phyloP scores from a whole-genome alignment of 805 yeast species.

The Saturnispora dispora region DNA sequence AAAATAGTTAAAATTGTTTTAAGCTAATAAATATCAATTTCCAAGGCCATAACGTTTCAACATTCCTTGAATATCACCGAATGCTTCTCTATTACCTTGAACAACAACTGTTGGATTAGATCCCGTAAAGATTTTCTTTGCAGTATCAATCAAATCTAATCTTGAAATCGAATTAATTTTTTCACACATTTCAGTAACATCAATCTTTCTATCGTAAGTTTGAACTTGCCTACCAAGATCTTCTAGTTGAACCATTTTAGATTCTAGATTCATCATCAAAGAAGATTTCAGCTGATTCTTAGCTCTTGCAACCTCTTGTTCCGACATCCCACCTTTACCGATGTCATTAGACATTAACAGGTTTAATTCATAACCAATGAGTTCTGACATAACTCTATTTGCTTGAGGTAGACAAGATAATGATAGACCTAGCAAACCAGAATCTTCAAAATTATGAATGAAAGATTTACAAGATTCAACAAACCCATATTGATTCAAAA shows the following conservation, averaged over 20 bases:
- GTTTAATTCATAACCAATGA: constrained; percentile 58
- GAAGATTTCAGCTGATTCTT: constrained; percentile 87
- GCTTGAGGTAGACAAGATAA: constrained; percentile 81
- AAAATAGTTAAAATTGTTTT: neutral
- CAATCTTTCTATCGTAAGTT: constrained; percentile 65
- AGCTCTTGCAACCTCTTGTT: constrained; percentile 75
- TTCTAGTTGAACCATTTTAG: constrained; percentile 87
- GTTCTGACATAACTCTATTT: constrained; percentile 73
- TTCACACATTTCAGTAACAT: constrained; percentile 71
- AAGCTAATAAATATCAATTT: constrained; percentile 1
- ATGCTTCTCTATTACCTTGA: constrained; percentile 78
- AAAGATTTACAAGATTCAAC: constrained; percentile 83
- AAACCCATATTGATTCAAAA: constrained; percentile 83
- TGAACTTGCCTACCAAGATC: constrained; percentile 94
- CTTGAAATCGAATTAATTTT: constrained; percentile 63
- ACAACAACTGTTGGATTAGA: constrained; percentile 75
- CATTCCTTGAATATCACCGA: constrained; percentile 73
- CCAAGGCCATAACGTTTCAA: constrained; percentile 72
- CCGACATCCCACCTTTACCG: constrained; percentile 54
- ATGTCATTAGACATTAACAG: constrained; percentile 31
- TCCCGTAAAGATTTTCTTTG: constrained; percentile 67
- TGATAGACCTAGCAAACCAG: constrained; percentile 86
- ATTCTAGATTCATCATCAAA: constrained; percentile 84
- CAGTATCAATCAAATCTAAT: constrained; percentile 62
- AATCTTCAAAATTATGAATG: constrained; percentile 82